Evolutionary conservation across 176 grass and related monocot species (phyloP), one percentile per base, ranked within the genome.

Genomic region (Musa itinerans): DNA sequence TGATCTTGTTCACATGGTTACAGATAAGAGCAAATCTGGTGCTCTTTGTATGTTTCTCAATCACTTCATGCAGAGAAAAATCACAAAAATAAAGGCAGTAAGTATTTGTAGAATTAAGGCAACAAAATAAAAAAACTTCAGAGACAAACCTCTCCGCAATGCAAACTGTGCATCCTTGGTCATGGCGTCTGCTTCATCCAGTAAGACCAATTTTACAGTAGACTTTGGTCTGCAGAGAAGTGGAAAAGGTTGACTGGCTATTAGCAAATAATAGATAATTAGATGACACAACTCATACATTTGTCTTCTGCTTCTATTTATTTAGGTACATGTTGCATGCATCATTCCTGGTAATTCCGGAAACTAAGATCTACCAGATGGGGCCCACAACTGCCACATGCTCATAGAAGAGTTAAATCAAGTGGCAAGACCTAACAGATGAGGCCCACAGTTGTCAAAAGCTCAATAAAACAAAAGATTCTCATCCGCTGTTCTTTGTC

Each of bases 121-220:
- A 68, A 14, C 12, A 84, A 69, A 54, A 81, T 2, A 15, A 24
- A 13, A 12, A 52, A 14, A 8, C 20, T 61, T 20, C 8, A 63
- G 57, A 83, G 76, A 50, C 66, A 82, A 75, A 99, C 95, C 95
- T 99, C 95, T 84, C 56, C 95, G 83, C 75, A 99, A 65, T 72
- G 95, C 95, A 91, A 99, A 99, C 48, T 99, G 95, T 63, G 95
- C 95, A 89, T 94, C 95, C 71, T 94, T 99, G 12, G 95, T 99
- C 95, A 99, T 99, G 27, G 95, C 95, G 61, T 94, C 95, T 67
- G 88, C 95, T 89, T 99, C 95, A 86, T 99, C 90, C 67, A 99
- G 81, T 43, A 99, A 87, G 54, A 99, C 83, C 84, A 99, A 81
- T 78, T 99, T 99, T 68, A 99, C 90, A 84, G 88, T 63, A 81